Evolutionary conservation across 139 green algal genomes (phyloP), one percentile per base, ranked within the genome.

Genomic region (Chlorella sp.): DNA sequence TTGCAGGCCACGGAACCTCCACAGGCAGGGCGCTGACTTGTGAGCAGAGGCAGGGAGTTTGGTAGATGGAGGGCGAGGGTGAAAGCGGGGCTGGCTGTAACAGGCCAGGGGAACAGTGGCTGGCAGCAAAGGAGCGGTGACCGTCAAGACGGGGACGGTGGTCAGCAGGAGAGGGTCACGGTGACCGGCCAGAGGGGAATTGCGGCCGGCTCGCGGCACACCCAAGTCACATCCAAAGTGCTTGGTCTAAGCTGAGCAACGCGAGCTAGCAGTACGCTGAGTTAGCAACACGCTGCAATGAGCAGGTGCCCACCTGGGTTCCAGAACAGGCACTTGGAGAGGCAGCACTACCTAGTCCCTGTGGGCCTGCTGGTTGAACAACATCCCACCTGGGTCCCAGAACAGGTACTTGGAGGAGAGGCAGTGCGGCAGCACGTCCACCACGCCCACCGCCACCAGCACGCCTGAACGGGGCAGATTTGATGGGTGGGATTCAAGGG

Each of bases 271-370:
- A n/a, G n/a, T n/a, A n/a, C n/a, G n/a, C n/a, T n/a, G n/a, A n/a
- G n/a, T n/a, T n/a, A n/a, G n/a, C n/a, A n/a, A n/a, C n/a, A n/a
- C n/a, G n/a, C n/a, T n/a, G n/a, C n/a, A n/a, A n/a, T n/a, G n/a
- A n/a, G n/a, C n/a, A n/a, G n/a, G n/a, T n/a, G 58, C 58, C 7
- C 58, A 67, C 58, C 22, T 28, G 20, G 20, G 58, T 67, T 14
- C 96, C 96, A 99, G 87, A 98, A 98, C 19, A 99, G 90, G 90
- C 99, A 99, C 83, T 95, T 93, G 78, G 87, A 94, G 20, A 94
- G 97, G 46, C 97, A 82, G 91, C 91, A 96, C n/a, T n/a, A n/a
- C n/a, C n/a, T n/a, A n/a, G n/a, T n/a, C n/a, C n/a, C n/a, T n/a
- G n/a, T n/a, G n/a, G n/a, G n/a, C n/a, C n/a, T n/a, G n/a, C n/a